Evolutionary conservation across 202 grass and related monocot genomes (phyloP), one percentile per base, ranked within the genome.

Genomic region (Schoenoplectus triqueter): DNA sequence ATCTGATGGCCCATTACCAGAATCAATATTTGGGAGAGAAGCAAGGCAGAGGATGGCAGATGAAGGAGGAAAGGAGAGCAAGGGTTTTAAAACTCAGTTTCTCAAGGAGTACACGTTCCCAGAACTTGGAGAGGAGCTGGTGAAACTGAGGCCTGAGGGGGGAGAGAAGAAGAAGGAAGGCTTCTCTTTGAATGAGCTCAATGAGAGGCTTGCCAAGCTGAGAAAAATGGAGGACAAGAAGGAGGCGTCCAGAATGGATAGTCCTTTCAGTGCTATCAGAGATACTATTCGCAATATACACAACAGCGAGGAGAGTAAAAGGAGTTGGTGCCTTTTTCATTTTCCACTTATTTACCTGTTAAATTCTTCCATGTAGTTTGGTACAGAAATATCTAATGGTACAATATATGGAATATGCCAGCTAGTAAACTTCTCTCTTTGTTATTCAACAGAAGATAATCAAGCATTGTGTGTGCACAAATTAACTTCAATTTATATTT

Each of bases 161-260:
- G 69, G 67, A 3, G 90, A 64, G 11, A 96, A 94, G 82, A 91
- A 86, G 0, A 90, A 89, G 50, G 85, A 89, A 14, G 80, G 86
- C 81, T 94, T 99, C 86, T 92, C 91, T 56, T 86, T 99, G 60
- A 72, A 66, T 62, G 96, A 99, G 80, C 73, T 99, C 73, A 94
- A 90, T 31, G 87, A 86, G 6, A 89, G 96, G 80, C 92, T 99
- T 2, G 84, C 64, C 10, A 94, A 94, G 87, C 86, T 99, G 14
- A 77, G 59, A 4, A 70, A 90, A 74, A 0, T 88, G 84, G 96
- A 98, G 90, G 66, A 31, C 31, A 31, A 31, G 31, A 31, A 88
- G 87, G 67, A 81, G 69, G 74, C 77, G 41, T 4, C 61, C 0
- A 69, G 81, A 20, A 11, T 10, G 14, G 46, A 0, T 19, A 79